Evolutionary conservation across 2,329 filamentous ascomycete species (phyloP).

Genomic region (Pseudogymnoascus sp.): DNA sequence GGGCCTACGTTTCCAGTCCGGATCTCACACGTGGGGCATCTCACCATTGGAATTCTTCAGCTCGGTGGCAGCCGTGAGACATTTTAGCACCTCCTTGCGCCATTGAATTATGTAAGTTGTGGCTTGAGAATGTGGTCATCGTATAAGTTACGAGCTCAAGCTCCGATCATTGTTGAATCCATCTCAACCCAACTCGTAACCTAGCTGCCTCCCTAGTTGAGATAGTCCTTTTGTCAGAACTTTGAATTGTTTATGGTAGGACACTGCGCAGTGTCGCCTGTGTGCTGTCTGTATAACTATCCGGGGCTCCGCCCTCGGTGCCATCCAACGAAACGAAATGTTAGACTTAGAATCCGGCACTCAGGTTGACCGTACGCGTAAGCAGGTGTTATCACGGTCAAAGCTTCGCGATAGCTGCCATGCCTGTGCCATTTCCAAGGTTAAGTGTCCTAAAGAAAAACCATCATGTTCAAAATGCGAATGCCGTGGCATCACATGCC

Average conservation of each 20-base stretch:
- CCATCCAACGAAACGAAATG: constrained; percentile 1
- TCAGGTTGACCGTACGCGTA: background rate
- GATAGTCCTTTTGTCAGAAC: background rate
- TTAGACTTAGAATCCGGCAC: background rate
- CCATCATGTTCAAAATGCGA: constrained; percentile 29
- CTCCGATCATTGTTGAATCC: background rate
- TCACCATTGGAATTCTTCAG: background rate
- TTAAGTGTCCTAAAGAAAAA: constrained; percentile 29
- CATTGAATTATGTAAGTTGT: background rate
- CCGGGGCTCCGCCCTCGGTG: background rate
- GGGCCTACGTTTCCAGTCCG: background rate
- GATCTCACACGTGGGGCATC: constrained; percentile 1
- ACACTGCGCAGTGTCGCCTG: background rate
- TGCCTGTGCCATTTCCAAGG: constrained; percentile 30
- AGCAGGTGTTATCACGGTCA: constrained; percentile 9
- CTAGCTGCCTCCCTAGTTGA: background rate
- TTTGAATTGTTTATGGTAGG: background rate
- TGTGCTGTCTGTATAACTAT: constrained; percentile 5
- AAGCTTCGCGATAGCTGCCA: constrained; percentile 31
- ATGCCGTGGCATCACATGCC: constrained; percentile 24
- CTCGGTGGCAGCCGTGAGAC: background rate
- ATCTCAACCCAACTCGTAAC: background rate
- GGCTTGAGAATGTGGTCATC: background rate
- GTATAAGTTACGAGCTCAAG: background rate
- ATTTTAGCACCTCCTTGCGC: background rate